These are phyloP conservation scores for Boletus rubropictus DNA, from an alignment of 768 basidiomycete species.

Conservation along the genomic window DNA sequence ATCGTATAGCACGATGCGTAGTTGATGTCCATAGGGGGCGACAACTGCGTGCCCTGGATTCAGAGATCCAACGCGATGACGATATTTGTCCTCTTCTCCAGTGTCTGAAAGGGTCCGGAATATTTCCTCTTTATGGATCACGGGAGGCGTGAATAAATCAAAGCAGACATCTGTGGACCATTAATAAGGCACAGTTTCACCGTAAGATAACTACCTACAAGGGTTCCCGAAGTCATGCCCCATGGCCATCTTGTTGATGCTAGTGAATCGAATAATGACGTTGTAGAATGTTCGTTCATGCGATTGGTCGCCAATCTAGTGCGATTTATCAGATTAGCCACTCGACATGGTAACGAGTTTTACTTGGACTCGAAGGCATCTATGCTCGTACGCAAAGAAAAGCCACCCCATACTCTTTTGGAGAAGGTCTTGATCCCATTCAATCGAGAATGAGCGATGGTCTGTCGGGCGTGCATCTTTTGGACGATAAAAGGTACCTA, in stretches of 20 bases:
- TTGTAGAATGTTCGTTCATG: conserved; percentile 46
- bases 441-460: conserved; percentile 58
- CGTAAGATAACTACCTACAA: conserved; percentile 38
- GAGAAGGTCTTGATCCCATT: conserved; percentile 56
- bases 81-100: conserved; percentile 37
- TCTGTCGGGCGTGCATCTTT: conserved; percentile 21
- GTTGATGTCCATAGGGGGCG: conserved; percentile 66
- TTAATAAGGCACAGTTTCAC: conserved; percentile 9
- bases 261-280: conserved; percentile 51
- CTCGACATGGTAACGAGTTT: conserved; percentile 9
- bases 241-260: conserved; percentile 53
- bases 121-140: conserved; percentile 55
- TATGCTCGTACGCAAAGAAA: conserved; percentile 63
- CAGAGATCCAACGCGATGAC: conserved; percentile 53
- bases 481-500: conserved; percentile 29
- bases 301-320: conserved; percentile 55
- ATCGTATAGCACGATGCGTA: conserved; percentile 57
- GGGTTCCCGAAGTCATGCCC: conserved; percentile 58
- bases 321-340: not conserved
- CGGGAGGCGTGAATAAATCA: conserved; percentile 58
- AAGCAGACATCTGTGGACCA: conserved; percentile 54
- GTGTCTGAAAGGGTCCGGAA: conserved; percentile 43
- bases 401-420: conserved; percentile 46
- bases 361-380: conserved; percentile 58
- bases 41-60: conserved; percentile 53